Evolutionary conservation across 306 rosid species (phyloP).

Genomic region (Bauhinia variegata): DNA sequence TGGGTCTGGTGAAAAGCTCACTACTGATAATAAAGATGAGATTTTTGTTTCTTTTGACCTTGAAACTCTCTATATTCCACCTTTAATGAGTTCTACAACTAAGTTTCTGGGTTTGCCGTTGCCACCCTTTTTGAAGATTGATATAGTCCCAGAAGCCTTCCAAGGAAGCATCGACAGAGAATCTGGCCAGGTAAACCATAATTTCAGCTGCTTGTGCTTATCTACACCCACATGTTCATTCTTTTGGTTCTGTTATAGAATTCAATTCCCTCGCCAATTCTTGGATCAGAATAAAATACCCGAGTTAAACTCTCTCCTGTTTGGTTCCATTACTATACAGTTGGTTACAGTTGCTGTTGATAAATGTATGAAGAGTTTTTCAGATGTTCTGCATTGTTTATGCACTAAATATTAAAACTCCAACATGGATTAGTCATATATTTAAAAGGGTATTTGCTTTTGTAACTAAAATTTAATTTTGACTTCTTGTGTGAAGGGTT

Average conservation of each 20-base stretch:
- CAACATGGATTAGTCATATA: too few species aligned
- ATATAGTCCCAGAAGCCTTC: conserved; percentile 65
- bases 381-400: too few species aligned
- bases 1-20: conserved; percentile 50
- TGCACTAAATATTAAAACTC: too few species aligned
- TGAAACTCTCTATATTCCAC: conserved; percentile 69
- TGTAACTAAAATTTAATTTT: too few species aligned
- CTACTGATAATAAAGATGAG: conserved; percentile 26
- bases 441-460: too few species aligned
- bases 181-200: conserved; percentile 68
- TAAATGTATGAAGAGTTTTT: too few species aligned
- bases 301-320: background rate
- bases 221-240: background rate
- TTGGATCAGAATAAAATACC: too few species aligned
- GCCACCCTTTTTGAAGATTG: conserved; percentile 88
- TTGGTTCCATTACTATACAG: conserved; percentile 1
- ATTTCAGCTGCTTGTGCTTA: background rate
- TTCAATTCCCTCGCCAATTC: too few species aligned
- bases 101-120: conserved; percentile 82
- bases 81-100: conserved; percentile 71
- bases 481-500: too few species aligned
- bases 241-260: background rate
- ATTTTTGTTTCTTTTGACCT: conserved; percentile 74
- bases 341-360: too few species aligned
- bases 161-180: conserved; percentile 64